A percentile compares a stretch with the other conserved stretches of the same genome.
Conservation (phyloP, 2,329 filamentous ascomycete genomes). For the Bipolaris oryzae region DNA sequence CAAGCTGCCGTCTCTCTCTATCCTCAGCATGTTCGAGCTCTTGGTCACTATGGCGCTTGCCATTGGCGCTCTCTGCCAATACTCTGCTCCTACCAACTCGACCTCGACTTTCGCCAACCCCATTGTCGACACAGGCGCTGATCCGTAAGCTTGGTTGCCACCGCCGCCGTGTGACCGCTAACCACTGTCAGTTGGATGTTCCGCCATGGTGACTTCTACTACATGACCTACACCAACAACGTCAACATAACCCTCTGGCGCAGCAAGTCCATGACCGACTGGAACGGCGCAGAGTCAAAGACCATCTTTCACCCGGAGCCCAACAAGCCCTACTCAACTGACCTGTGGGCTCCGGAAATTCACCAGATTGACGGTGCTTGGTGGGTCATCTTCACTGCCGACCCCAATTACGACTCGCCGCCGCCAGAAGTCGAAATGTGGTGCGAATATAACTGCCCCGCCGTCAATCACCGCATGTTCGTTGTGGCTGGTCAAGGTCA, state of each 20-base stretch:
- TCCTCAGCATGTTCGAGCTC: slow-evolving; percentile 26
- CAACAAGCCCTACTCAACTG: slow-evolving; percentile 53
- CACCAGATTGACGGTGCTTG: slow-evolving; percentile 55
- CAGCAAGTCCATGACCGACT: slow-evolving; percentile 52
- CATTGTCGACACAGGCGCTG: slow-evolving; percentile 51
- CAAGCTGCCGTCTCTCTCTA: neutral
- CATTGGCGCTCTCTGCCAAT: slow-evolving; percentile 26
- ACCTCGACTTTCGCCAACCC: slow-evolving; percentile 54
- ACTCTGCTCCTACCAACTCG: slow-evolving; percentile 15
- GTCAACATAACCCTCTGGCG: slow-evolving; percentile 53
- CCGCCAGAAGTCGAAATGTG: slow-evolving; percentile 56
- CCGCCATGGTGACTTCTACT: slow-evolving; percentile 51
- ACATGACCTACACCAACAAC: slow-evolving; percentile 54
- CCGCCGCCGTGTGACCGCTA: neutral
- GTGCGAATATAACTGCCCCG: slow-evolving; percentile 57
- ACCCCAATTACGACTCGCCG: slow-evolving; percentile 55
- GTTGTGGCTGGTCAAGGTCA: slow-evolving; percentile 52
- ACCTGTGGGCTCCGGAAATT: slow-evolving; percentile 59
- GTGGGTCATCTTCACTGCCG: slow-evolving; percentile 61
- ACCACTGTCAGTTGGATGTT: slow-evolving; percentile 48
- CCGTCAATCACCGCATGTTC: slow-evolving; percentile 60
- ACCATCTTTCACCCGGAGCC: slow-evolving; percentile 51
- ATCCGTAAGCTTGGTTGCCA: slow-evolving; percentile 46
- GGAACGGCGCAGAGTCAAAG: slow-evolving; percentile 53
- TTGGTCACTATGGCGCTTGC: slow-evolving; percentile 27